A percentile compares a stretch with the other conserved stretches of the same genome.
Evolutionary conservation across 2,329 filamentous ascomycete species (phyloP).

Genomic region (Harringtonia aguacate): DNA sequence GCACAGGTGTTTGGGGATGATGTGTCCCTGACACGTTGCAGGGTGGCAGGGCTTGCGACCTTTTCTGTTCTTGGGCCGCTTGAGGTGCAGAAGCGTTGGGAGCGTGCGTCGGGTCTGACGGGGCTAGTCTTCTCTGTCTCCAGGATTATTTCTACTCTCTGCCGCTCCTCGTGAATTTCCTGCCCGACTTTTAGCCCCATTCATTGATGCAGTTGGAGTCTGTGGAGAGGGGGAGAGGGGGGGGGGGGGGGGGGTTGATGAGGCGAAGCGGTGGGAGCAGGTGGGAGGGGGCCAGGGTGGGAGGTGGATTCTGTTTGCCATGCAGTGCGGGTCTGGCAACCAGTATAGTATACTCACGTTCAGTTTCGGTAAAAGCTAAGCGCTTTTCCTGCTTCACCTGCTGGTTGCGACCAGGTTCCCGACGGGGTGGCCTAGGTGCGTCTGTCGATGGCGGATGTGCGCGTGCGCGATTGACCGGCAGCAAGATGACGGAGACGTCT

Average conservation of each 20-base stretch:
- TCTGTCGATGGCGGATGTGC: too few species aligned
- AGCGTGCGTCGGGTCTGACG: slow-evolving; percentile 33
- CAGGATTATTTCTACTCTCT: slow-evolving; percentile 17
- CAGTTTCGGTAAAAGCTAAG: too few species aligned
- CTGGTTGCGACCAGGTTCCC: too few species aligned
- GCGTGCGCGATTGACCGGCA: too few species aligned
- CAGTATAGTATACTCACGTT: too few species aligned
- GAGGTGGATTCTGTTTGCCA: too few species aligned
- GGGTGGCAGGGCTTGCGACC: slow-evolving; percentile 41
- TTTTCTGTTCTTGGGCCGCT: slow-evolving; percentile 28
- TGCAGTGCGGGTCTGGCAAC: too few species aligned
- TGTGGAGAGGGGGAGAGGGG: slow-evolving; percentile 17
- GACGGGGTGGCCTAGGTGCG: too few species aligned
- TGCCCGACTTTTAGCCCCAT: slow-evolving; percentile 32
- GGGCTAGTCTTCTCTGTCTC: slow-evolving; percentile 12
- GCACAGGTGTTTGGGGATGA: slow-evolving; percentile 47
- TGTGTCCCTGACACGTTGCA: slow-evolving; percentile 55
- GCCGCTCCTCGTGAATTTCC: slow-evolving; percentile 19
- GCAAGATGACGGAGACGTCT: too few species aligned
- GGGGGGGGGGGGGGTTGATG: slow-evolving; percentile 12
- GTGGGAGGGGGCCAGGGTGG: background rate
- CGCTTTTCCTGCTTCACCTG: too few species aligned
- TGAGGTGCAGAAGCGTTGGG: slow-evolving; percentile 41
- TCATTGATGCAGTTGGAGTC: slow-evolving; percentile 1
- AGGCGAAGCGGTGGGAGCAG: slow-evolving; percentile 20